Conservation (phyloP, 2,329 filamentous ascomycete genomes). For the Pseudogymnoascus sp. region DNA sequence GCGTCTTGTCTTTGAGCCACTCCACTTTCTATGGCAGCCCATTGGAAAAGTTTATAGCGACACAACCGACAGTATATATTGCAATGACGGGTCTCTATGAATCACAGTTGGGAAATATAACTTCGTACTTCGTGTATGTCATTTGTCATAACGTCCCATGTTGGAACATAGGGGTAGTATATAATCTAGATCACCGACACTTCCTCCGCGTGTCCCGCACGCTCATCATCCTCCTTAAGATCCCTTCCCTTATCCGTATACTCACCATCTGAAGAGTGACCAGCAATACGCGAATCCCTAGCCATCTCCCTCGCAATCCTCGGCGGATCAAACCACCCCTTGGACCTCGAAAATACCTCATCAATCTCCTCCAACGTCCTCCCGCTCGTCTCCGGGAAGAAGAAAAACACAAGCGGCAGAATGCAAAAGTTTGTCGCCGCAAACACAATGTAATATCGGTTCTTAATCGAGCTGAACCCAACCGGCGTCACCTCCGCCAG, state of each 20-base stretch:
- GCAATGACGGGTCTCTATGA: not conserved
- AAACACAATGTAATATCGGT: constrained; percentile 29
- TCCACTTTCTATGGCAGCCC: too few species aligned
- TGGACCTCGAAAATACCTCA: constrained; percentile 30
- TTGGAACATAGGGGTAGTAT: not conserved
- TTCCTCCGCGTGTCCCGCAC: not conserved
- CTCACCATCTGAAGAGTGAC: not conserved
- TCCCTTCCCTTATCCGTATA: not conserved
- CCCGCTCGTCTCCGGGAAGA: constrained; percentile 57
- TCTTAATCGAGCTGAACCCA: constrained; percentile 24
- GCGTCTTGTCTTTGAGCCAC: too few species aligned
- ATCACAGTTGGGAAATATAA: not conserved
- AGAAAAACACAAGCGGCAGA: constrained; percentile 50
- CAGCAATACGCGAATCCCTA: not conserved
- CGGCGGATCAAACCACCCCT: not conserved
- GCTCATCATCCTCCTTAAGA: not conserved
- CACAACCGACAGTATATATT: not conserved
- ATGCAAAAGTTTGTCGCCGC: constrained; percentile 21
- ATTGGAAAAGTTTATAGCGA: not conserved
- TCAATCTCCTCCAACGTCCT: constrained; percentile 57
- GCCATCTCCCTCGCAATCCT: constrained; percentile 2
- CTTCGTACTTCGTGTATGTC: not conserved
- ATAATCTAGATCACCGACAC: not conserved
- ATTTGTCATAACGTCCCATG: too few species aligned
- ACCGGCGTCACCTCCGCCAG: constrained; percentile 23